Base-by-base conservation (phyloP, 495 filamentous ascomycete genomes). In the Terfezia boudieri region DNA sequence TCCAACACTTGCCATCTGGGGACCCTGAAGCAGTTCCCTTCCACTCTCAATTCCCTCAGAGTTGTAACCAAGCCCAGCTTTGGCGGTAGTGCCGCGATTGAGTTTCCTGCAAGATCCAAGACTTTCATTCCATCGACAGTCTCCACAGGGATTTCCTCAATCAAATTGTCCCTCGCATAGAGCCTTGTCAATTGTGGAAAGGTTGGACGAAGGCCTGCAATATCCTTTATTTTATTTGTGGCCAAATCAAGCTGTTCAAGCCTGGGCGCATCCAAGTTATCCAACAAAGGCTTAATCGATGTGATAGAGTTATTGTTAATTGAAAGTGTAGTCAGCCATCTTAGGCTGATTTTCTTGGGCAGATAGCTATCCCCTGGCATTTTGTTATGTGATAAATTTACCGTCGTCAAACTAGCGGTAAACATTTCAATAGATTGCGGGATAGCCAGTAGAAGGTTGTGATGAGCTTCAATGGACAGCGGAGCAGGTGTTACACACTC, bases 1-100 rank as follows among this genome's bases (percentile, higher is more conserved):
- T 86, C 83, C 55, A 96, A 69, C 12, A 93, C 74, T 53, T 83
- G 84, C 74, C 80, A 86, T 43, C 82, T 73, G n/a, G 89, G 89
- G 48, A 94, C 88, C 50, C 57, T 60, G 20, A 66, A 66, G n/a
- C 63, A 26, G 50, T 66, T 65, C 0, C 63, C 63, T 2, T 57
- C 56, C n/a, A 66, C 75, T 73, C 52, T 75, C 71, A 52, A 67
- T 69, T 43, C 78, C 71, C n/a, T 73, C 75, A 16, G 88, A 65
- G 37, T 60, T 8, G 26, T 43, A 6, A 59, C 51, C 22, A 93
- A 66, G 2, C 89, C 88, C 11, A 96, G 71, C 14, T 77, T 75
- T 1, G 87, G 82, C 50, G 87, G 82, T 17, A 96, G 71, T 32
- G 73, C 73, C 26, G 72, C 75, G 56, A 96, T 82, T 46, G 86